Evolutionary conservation across 768 basidiomycete genomes (phyloP), one percentile per base, ranked within the genome.

Genomic region (Tephrocybe sp.): DNA sequence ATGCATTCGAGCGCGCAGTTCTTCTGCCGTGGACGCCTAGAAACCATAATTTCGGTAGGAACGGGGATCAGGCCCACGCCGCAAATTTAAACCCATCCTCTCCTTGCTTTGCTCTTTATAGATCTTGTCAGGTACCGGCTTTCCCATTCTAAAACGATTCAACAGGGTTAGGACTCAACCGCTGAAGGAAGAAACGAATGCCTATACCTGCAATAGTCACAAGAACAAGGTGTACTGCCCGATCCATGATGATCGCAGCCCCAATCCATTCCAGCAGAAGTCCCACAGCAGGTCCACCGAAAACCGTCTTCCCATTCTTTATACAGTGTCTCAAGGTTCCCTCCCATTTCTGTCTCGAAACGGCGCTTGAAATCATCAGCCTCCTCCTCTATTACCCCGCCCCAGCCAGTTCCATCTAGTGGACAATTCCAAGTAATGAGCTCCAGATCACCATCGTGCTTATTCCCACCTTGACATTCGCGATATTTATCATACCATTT

Each of bases 181-280:
- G 24, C 15, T 5, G 21, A 36, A 39, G 44, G 39, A 9, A 9
- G 19, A 25, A 56, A 9, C 8, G 13, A 13, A 37, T 26, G n/a
- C 31, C 32, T 64, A 16, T 21, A 69, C 69, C 59, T 62, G 68
- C 70, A 73, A 47, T 64, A 71, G 56, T 71, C 67, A 50, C 69
- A 73, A 40, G 68, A 67, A 44, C 71, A 72, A 2, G 65, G 66
- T 18, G 51, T 62, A 4, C 54, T 59, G 4, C 71, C 71, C 3
- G 69, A 59, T 13, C 71, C 71, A 58, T 73, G 70, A 57, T 71
- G 71, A 52, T 73, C 70, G 42, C 71, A 71, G 28, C 70, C 69
- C 30, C 53, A 68, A 8, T 61, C 45, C 65, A 70, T 67, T 4
- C 49, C 65, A 1, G 56, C 68, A 38, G 65, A 57, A 36, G 63